phyloP scores from a whole-genome alignment of 2,329 filamentous ascomycete genomes.

The Blastomyces parvus region DNA sequence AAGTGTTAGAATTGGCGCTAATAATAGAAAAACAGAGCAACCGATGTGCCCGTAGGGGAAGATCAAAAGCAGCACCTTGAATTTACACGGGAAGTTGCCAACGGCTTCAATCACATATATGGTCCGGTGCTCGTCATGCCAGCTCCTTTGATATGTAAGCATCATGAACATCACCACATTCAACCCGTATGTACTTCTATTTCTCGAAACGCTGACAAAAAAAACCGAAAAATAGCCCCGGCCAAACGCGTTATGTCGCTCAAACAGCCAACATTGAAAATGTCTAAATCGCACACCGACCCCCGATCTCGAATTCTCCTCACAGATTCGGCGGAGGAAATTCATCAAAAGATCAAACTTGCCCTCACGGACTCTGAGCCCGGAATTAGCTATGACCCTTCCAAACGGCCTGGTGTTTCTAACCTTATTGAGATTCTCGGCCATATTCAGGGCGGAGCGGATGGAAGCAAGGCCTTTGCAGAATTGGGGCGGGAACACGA shows the following conservation, averaged over 20 bases:
- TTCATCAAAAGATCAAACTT: slow-evolving; percentile 58
- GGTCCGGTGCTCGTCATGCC: slow-evolving; percentile 55
- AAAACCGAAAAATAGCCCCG: slow-evolving; percentile 45
- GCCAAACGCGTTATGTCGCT: slow-evolving; percentile 86
- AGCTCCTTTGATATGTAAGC: slow-evolving; percentile 60
- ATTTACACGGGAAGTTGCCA: slow-evolving; percentile 76
- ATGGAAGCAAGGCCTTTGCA: slow-evolving; percentile 29
- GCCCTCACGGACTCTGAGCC: slow-evolving; percentile 66
- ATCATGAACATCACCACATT: not conserved
- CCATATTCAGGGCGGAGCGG: slow-evolving; percentile 47
- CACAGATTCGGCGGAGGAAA: slow-evolving; percentile 57
- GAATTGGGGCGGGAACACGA: slow-evolving; percentile 41
- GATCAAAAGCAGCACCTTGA: slow-evolving; percentile 93
- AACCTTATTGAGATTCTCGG: slow-evolving; percentile 78
- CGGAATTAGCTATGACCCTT: slow-evolving; percentile 63
- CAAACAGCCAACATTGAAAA: slow-evolving; percentile 66
- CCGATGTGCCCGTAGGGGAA: slow-evolving; percentile 92
- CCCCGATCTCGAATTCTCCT: slow-evolving; percentile 70
- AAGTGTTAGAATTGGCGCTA: not conserved
- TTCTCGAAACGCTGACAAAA: not conserved
- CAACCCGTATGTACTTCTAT: not conserved
- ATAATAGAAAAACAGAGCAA: slow-evolving; percentile 48
- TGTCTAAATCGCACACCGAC: slow-evolving; percentile 81
- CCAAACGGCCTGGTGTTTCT: slow-evolving; percentile 65
- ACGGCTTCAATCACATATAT: slow-evolving; percentile 74